Evolutionary conservation across 2,329 filamentous ascomycete genomes (phyloP).

Genomic region (Uncinocarpus reesii): DNA sequence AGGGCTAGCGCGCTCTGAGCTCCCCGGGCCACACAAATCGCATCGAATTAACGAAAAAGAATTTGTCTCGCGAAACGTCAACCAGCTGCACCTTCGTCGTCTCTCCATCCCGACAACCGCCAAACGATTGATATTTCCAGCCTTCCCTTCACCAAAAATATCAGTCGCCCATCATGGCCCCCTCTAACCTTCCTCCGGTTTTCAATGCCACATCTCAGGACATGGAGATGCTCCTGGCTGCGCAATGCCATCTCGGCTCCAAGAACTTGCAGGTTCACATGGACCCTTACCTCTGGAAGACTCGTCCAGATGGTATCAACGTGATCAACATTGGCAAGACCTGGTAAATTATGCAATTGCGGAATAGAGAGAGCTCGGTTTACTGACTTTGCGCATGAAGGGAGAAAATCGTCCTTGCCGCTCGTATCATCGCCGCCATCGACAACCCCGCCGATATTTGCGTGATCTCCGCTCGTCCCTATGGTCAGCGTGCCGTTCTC

Average conservation of each 20-base stretch:
- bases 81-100: constrained; percentile 17
- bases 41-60: constrained; percentile 11
- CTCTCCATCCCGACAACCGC: constrained; percentile 34
- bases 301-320: constrained; percentile 95
- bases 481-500: constrained; percentile 97
- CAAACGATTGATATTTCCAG: constrained; percentile 38
- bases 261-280: constrained; percentile 99
- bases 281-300: constrained; percentile 99
- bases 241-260: constrained; percentile 90
- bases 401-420: constrained; percentile 99
- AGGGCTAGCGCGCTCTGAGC: neutral
- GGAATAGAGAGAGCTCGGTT: neutral
- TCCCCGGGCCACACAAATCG: constrained; percentile 14
- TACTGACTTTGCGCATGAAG: constrained; percentile 38
- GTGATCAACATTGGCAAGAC: constrained; percentile 99
- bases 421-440: constrained; percentile 95
- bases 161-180: constrained; percentile 73
- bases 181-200: constrained; percentile 81
- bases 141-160: constrained; percentile 27
- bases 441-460: constrained; percentile 99
- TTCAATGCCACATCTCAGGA: constrained; percentile 98
- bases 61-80: constrained; percentile 11
- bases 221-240: constrained; percentile 98
- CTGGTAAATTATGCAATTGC: constrained; percentile 54
- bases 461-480: constrained; percentile 98